A percentile compares a stretch with the other conserved stretches of the same genome.
phyloP scores from a whole-genome alignment of 2,329 filamentous ascomycete species.

The Clonostachys chloroleuca region DNA sequence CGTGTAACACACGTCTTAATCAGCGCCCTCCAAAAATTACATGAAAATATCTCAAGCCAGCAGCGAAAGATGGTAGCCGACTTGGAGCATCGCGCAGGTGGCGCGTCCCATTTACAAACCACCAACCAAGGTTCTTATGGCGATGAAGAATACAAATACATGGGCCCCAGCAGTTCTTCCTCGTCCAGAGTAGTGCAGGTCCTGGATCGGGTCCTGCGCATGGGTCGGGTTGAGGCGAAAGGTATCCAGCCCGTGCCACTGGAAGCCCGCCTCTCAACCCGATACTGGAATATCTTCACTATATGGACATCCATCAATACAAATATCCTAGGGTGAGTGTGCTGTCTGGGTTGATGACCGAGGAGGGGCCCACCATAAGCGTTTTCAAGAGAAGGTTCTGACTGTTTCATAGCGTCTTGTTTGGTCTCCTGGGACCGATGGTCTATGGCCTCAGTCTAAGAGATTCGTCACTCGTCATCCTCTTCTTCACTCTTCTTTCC shows the following conservation, averaged over 20 bases:
- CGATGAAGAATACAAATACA: too few species aligned
- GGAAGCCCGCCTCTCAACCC: conserved; percentile 31
- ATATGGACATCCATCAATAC: conserved; percentile 43
- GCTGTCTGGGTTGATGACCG: background rate
- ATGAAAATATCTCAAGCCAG: too few species aligned
- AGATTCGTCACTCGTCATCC: conserved; percentile 52
- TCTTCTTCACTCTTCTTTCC: conserved; percentile 58
- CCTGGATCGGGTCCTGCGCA: conserved; percentile 18
- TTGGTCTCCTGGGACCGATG: conserved; percentile 57
- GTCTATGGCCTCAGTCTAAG: conserved; percentile 50
- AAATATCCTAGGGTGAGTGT: conserved; percentile 38
- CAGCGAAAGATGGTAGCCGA: too few species aligned
- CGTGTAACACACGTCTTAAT: too few species aligned
- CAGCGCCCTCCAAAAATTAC: too few species aligned
- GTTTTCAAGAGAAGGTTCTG: conserved; percentile 3
- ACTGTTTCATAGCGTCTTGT: conserved; percentile 42
- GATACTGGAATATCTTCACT: conserved; percentile 39
- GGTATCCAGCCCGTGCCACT: conserved; percentile 36
- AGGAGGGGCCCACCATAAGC: background rate
- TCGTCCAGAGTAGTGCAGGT: too few species aligned
- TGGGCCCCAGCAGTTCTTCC: too few species aligned
- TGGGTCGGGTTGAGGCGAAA: conserved; percentile 34
- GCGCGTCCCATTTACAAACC: too few species aligned
- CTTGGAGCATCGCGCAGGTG: too few species aligned
- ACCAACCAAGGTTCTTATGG: too few species aligned